Evolutionary conservation across 139 green algal genomes (phyloP).

Genomic region (Monoraphidium neglectum): DNA sequence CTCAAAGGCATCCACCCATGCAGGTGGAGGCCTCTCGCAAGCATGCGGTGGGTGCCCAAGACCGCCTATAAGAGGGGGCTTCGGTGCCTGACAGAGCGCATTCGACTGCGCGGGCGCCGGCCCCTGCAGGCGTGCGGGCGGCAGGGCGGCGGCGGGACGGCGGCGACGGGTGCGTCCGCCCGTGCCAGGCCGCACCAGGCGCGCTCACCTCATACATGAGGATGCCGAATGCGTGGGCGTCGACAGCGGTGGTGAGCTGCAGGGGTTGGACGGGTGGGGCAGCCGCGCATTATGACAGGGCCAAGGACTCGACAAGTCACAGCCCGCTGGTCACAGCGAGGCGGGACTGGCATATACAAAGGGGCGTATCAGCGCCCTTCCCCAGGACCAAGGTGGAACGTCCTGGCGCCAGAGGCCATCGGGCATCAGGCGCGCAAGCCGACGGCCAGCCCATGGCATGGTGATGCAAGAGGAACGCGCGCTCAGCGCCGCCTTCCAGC

Average conservation of each 20-base stretch:
- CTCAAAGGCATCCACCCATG: too few relatives aligned
- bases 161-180: neutral
- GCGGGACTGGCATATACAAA: neutral
- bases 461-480: neutral
- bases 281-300: neutral
- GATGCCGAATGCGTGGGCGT: conserved; percentile 57
- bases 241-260: conserved; percentile 64
- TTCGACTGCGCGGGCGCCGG: too few relatives aligned
- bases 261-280: conserved; percentile 43
- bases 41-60: too few relatives aligned
- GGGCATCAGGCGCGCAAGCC: neutral
- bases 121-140: too few relatives aligned
- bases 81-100: too few relatives aligned
- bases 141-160: too few relatives aligned
- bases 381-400: neutral
- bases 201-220: neutral
- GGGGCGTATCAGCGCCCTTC: neutral
- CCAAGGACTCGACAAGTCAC: neutral
- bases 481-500: too few relatives aligned
- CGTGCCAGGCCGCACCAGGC: neutral
- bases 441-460: neutral
- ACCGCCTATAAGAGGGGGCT: too few relatives aligned
- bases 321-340: neutral
- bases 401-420: neutral
- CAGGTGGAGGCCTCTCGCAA: too few relatives aligned